phyloP scores from a whole-genome alignment of 2,329 filamentous ascomycete species.

The Fusarium nodosum region DNA sequence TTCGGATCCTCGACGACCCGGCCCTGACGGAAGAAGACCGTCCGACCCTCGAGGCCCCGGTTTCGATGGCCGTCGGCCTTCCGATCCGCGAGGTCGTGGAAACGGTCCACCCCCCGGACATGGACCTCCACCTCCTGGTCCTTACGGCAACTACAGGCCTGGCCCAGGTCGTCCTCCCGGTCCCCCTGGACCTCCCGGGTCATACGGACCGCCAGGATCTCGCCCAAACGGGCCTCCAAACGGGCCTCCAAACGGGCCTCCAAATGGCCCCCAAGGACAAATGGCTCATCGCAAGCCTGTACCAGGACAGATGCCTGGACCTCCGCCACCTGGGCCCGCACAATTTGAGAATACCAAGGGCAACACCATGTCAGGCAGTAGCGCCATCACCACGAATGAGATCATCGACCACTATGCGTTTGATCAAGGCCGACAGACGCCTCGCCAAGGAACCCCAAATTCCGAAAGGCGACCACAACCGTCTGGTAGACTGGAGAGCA shows the following conservation, averaged over 20 bases:
- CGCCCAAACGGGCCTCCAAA: slow-evolving; percentile 35
- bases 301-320: slow-evolving; percentile 37
- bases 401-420: slow-evolving; percentile 57
- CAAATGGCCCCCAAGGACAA: slow-evolving; percentile 41
- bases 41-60: slow-evolving; percentile 41
- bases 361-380: slow-evolving; percentile 47
- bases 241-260: slow-evolving; percentile 36
- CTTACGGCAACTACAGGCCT: slow-evolving; percentile 43
- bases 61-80: slow-evolving; percentile 39
- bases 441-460: slow-evolving; percentile 34
- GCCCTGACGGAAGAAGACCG: slow-evolving; percentile 42
- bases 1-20: slow-evolving; percentile 33
- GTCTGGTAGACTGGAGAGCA: slow-evolving; percentile 49
- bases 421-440: slow-evolving; percentile 48
- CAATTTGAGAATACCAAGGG: slow-evolving; percentile 43
- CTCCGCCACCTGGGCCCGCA: slow-evolving; percentile 28
- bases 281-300: slow-evolving; percentile 51
- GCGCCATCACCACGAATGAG: slow-evolving; percentile 54
- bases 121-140: slow-evolving; percentile 39
- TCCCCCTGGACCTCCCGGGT: slow-evolving; percentile 45
- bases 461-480: slow-evolving; percentile 46
- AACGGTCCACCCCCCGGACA: slow-evolving; percentile 42
- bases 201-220: slow-evolving; percentile 46
- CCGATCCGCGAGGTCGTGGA: slow-evolving; percentile 36
- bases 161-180: slow-evolving; percentile 45